These are phyloP conservation scores for Graphium sp. DNA, from an alignment of 2,329 filamentous ascomycete genomes.

Conservation along the genomic window DNA sequence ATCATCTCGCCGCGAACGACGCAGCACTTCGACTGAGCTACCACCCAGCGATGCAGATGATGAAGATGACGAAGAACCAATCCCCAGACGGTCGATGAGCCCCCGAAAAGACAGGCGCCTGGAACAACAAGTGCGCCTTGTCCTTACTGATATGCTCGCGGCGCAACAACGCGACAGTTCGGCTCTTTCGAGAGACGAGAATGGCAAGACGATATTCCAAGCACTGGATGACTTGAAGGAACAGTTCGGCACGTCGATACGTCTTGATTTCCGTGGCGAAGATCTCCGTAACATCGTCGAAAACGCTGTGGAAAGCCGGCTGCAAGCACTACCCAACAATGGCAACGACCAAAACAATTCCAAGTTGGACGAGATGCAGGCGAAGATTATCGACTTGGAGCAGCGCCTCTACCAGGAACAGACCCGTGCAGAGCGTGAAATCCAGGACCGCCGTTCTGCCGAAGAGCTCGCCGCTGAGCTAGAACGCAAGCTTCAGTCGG, in stretches of 20 bases:
- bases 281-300: slow-evolving; percentile 47
- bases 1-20: slow-evolving; percentile 39
- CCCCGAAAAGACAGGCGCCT: slow-evolving; percentile 62
- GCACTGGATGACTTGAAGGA: slow-evolving; percentile 48
- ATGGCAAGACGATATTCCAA: too few relatives aligned
- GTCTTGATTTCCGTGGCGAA: slow-evolving; percentile 25
- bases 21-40: slow-evolving; percentile 52
- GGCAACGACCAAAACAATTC: slow-evolving; percentile 33
- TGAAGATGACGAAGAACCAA: slow-evolving; percentile 65
- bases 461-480: slow-evolving; percentile 37
- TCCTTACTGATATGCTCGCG: slow-evolving; percentile 57
- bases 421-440: slow-evolving; percentile 29
- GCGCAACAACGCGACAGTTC: slow-evolving; percentile 31
- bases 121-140: slow-evolving; percentile 65
- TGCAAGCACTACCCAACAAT: slow-evolving; percentile 30
- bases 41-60: slow-evolving; percentile 86
- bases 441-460: slow-evolving; percentile 27
- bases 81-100: slow-evolving; percentile 53
- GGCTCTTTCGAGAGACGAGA: too few relatives aligned
- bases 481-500: slow-evolving; percentile 34
- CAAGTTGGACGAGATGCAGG: slow-evolving; percentile 41
- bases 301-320: slow-evolving; percentile 40
- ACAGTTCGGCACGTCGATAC: slow-evolving; percentile 27
- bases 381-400: slow-evolving; percentile 42
- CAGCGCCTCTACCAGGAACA: slow-evolving; percentile 32